phyloP scores from a whole-genome alignment of 2,329 filamentous ascomycete species.

The Trichoderma endophyticum region DNA sequence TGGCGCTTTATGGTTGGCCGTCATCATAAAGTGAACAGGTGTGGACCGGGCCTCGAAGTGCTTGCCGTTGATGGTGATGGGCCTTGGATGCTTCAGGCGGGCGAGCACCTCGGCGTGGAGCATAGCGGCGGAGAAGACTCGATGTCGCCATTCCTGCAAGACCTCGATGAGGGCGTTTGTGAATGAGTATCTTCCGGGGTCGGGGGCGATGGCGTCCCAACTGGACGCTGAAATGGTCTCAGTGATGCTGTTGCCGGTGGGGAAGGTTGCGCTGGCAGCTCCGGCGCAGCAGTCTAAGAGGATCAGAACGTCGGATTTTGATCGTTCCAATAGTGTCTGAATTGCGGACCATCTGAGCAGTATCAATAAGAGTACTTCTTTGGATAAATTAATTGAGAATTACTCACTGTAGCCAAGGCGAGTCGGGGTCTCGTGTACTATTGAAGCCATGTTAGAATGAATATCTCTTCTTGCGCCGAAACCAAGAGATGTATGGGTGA shows the following conservation, averaged over 20 bases:
- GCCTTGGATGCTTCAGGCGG: slow-evolving; percentile 57
- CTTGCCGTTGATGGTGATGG: slow-evolving; percentile 56
- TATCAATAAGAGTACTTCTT: not conserved
- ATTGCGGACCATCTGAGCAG: slow-evolving; percentile 54
- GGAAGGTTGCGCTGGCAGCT: slow-evolving; percentile 57
- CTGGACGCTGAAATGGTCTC: slow-evolving; percentile 61
- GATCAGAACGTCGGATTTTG: slow-evolving; percentile 55
- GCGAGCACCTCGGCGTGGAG: slow-evolving; percentile 58
- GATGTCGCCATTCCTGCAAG: slow-evolving; percentile 53
- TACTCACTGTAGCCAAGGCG: slow-evolving; percentile 54
- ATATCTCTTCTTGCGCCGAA: not conserved
- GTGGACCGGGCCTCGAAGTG: slow-evolving; percentile 57
- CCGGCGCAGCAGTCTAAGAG: slow-evolving; percentile 59
- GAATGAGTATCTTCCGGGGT: slow-evolving; percentile 58
- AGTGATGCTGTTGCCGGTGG: slow-evolving; percentile 56
- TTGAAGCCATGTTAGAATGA: not conserved
- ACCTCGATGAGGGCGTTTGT: slow-evolving; percentile 59
- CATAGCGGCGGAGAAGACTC: slow-evolving; percentile 58
- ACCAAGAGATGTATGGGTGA: not conserved
- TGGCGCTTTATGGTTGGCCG: slow-evolving; percentile 55
- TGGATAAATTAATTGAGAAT: not conserved
- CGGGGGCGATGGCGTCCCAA: slow-evolving; percentile 59
- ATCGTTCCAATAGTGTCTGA: slow-evolving; percentile 56
- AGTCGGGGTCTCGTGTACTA: slow-evolving; percentile 49
- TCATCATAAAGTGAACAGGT: slow-evolving; percentile 63